Evolutionary conservation across 768 basidiomycete species (phyloP).

Genomic region (Tylopilus balloui): DNA sequence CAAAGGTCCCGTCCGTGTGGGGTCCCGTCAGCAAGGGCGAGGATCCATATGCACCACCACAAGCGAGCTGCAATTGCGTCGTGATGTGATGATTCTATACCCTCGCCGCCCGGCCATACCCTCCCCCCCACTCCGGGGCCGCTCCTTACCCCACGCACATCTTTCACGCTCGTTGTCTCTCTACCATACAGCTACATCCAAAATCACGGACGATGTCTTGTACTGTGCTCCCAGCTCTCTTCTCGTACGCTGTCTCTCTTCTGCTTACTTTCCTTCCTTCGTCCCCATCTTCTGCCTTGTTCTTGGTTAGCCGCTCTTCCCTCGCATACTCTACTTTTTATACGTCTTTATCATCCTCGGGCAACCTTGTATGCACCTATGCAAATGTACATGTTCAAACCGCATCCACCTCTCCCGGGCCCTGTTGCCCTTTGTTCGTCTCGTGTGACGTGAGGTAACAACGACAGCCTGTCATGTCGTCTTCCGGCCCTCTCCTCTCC

Average conservation of each 20-base stretch:
- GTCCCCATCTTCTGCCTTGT: not conserved
- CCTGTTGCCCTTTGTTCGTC: slow-evolving; percentile 8
- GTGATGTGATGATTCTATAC: slow-evolving; percentile 56
- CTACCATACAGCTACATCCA: slow-evolving; percentile 26
- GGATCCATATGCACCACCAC: slow-evolving; percentile 88
- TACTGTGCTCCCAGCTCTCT: slow-evolving; percentile 13
- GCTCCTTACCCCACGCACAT: slow-evolving; percentile 7
- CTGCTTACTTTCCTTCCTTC: not conserved
- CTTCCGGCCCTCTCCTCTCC: not conserved
- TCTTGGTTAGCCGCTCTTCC: slow-evolving; percentile 20
- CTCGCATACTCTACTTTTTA: slow-evolving; percentile 29
- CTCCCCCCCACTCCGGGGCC: slow-evolving; percentile 12
- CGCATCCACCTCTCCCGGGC: not conserved
- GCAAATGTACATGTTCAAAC: slow-evolving; percentile 30
- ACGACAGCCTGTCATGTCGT: not conserved
- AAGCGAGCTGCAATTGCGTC: slow-evolving; percentile 65
- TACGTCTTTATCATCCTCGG: slow-evolving; percentile 32
- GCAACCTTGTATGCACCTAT: slow-evolving; percentile 24
- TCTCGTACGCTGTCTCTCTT: slow-evolving; percentile 6
- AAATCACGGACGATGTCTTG: slow-evolving; percentile 30
- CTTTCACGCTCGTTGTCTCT: slow-evolving; percentile 26
- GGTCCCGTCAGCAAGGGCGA: slow-evolving; percentile 84
- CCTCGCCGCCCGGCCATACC: slow-evolving; percentile 32
- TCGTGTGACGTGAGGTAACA: slow-evolving; percentile 17
- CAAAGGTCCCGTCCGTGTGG: slow-evolving; percentile 89